Conservation (phyloP, 2,329 filamentous ascomycete species). For the Fusarium continuum region DNA sequence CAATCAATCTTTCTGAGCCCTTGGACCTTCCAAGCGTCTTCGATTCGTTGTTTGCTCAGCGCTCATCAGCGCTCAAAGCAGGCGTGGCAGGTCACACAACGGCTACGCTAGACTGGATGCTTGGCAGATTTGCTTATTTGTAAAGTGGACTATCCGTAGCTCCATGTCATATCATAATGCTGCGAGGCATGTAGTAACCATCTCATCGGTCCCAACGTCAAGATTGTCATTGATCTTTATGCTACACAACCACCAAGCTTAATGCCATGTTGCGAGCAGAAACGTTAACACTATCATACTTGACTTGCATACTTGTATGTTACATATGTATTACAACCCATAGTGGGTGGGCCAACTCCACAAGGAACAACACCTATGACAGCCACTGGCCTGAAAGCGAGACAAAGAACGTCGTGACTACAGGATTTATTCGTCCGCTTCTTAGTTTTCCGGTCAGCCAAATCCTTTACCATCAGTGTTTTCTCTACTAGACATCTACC, state of each 20-base stretch:
- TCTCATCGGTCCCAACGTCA: background rate
- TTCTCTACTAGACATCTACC: no score
- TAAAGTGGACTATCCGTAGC: slow-evolving; percentile 4
- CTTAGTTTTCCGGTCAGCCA: no score
- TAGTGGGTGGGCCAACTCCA: slow-evolving; percentile 9
- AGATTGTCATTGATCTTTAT: background rate
- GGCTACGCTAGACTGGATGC: slow-evolving; percentile 6
- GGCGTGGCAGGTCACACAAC: background rate
- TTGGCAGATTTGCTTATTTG: slow-evolving; percentile 2
- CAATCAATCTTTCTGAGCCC: background rate
- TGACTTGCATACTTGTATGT: background rate
- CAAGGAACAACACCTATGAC: slow-evolving; percentile 4
- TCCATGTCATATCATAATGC: slow-evolving; percentile 12
- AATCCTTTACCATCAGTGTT: background rate
- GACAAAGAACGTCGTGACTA: background rate
- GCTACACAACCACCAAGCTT: background rate
- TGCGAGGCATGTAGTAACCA: no score
- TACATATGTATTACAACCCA: background rate
- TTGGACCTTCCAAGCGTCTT: background rate
- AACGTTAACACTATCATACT: background rate
- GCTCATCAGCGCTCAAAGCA: background rate
- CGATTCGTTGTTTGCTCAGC: background rate
- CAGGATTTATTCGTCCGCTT: background rate
- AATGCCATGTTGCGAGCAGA: background rate
- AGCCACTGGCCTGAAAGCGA: background rate